Conservation (phyloP, 1,284 basidiomycete genomes). For the Boletus semigastroideus region DNA sequence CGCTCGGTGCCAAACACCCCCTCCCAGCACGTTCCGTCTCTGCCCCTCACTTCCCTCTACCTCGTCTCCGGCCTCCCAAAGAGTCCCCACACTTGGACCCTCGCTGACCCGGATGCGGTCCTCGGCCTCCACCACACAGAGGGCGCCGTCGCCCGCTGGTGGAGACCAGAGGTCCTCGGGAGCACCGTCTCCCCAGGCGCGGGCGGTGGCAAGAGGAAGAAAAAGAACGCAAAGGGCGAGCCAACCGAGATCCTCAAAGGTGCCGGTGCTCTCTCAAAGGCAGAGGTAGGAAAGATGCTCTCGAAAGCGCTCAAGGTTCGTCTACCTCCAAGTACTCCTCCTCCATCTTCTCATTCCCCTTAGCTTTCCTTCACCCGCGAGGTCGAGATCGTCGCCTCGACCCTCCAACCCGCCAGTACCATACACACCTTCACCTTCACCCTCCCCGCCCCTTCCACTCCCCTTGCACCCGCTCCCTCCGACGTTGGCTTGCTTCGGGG, state of each 20-base stretch:
- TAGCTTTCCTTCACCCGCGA: slow-evolving; percentile 87
- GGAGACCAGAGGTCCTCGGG: slow-evolving; percentile 92
- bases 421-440: slow-evolving; percentile 92
- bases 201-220: slow-evolving; percentile 53
- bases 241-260: slow-evolving; percentile 64
- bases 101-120: slow-evolving; percentile 87
- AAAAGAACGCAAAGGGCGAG: slow-evolving; percentile 62
- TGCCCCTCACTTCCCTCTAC: slow-evolving; percentile 79
- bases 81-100: slow-evolving; percentile 89
- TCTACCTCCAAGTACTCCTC: background rate
- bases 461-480: slow-evolving; percentile 54
- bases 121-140: slow-evolving; percentile 83
- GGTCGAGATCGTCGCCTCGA: slow-evolving; percentile 92
- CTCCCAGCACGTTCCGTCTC: slow-evolving; percentile 53
- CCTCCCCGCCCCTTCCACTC: slow-evolving; percentile 70
- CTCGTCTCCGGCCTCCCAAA: slow-evolving; percentile 84
- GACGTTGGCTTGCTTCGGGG: slow-evolving; percentile 72
- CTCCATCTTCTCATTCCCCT: slow-evolving; percentile 1
- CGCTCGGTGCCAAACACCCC: slow-evolving; percentile 66
- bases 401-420: slow-evolving; percentile 87
- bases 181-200: slow-evolving; percentile 85
- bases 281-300: slow-evolving; percentile 85
- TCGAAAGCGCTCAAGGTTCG: slow-evolving; percentile 86
- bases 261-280: slow-evolving; percentile 73
- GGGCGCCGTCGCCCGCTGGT: slow-evolving; percentile 88